phyloP scores from a whole-genome alignment of 768 basidiomycete genomes.

The Kwoniella europaea region DNA sequence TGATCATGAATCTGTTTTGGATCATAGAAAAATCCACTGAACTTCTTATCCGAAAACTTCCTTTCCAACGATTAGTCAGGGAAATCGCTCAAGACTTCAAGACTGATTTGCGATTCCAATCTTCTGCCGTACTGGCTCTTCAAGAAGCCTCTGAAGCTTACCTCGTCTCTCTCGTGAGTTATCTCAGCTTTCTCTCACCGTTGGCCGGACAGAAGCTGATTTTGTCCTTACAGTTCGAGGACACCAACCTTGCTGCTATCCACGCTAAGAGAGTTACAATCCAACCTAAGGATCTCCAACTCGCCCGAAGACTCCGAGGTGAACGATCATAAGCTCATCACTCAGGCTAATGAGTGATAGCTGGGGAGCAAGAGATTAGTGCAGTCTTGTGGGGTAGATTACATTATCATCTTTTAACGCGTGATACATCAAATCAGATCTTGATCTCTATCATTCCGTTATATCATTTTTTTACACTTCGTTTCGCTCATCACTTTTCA shows the following conservation, averaged over 20 bases:
- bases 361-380: neutral
- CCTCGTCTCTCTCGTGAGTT: constrained; percentile 66
- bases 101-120: constrained; percentile 75
- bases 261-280: constrained; percentile 73
- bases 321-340: constrained; percentile 46
- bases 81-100: constrained; percentile 85
- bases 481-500: constrained; percentile 21
- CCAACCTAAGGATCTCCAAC: constrained; percentile 64
- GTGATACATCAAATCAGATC: constrained; percentile 9
- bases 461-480: constrained; percentile 15
- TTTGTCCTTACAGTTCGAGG: constrained; percentile 42
- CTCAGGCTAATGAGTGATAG: constrained; percentile 1
- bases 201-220: neutral
- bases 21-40: constrained; percentile 61
- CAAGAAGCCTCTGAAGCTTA: constrained; percentile 69
- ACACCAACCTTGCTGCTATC: constrained; percentile 60
- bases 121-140: constrained; percentile 64
- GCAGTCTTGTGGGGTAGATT: neutral
- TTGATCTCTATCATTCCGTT: neutral
- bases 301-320: constrained; percentile 58
- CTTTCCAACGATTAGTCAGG: constrained; percentile 74
- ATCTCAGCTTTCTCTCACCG: neutral
- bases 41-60: constrained; percentile 64
- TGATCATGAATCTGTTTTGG: neutral
- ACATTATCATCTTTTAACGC: neutral